Conservation (phyloP, 2,329 filamentous ascomycete genomes). For the Alternaria arbusti region DNA sequence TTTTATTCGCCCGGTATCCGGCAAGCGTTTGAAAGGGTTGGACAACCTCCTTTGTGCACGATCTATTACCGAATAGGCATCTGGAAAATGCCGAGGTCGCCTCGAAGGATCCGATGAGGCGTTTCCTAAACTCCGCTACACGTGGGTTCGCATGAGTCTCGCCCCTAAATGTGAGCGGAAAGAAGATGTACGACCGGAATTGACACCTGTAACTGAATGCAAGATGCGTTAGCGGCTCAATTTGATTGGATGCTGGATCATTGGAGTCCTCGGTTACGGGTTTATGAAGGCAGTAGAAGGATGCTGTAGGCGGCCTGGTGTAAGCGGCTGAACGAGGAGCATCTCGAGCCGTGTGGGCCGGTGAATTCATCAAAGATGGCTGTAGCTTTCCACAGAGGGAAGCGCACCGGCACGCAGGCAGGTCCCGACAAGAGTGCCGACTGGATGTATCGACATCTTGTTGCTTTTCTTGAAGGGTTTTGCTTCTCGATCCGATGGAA, state of each 20-base stretch:
- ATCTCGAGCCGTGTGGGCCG: slow-evolving; percentile 12
- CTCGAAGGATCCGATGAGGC: slow-evolving; percentile 1
- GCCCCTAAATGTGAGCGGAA: slow-evolving; percentile 1
- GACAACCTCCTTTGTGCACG: slow-evolving; percentile 6
- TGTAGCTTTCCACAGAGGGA: neutral
- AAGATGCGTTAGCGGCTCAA: neutral
- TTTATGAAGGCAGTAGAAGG: neutral
- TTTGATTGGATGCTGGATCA: slow-evolving; percentile 4
- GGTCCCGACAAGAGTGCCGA: neutral
- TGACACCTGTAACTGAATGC: slow-evolving; percentile 9
- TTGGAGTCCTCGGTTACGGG: slow-evolving; percentile 9
- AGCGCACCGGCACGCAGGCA: neutral
- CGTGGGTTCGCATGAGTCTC: slow-evolving; percentile 16
- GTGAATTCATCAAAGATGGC: neutral
- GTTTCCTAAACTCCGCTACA: slow-evolving; percentile 7
- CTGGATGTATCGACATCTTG: neutral
- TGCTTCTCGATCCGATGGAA: neutral
- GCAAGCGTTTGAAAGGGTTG: slow-evolving; percentile 7
- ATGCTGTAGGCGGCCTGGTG: slow-evolving; percentile 8
- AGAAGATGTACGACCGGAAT: slow-evolving; percentile 1
- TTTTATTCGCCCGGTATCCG: slow-evolving; percentile 8
- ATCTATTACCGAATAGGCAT: slow-evolving; percentile 13
- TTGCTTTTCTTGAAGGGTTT: neutral
- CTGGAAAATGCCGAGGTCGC: slow-evolving; percentile 1
- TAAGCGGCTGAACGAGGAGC: slow-evolving; percentile 6